Percentiles rank a stretch among this genome's conserved stretches.
These are phyloP conservation scores for Chrysoporthe puriensis DNA, from an alignment of 2,329 filamentous ascomycete genomes.

Conservation along the genomic window DNA sequence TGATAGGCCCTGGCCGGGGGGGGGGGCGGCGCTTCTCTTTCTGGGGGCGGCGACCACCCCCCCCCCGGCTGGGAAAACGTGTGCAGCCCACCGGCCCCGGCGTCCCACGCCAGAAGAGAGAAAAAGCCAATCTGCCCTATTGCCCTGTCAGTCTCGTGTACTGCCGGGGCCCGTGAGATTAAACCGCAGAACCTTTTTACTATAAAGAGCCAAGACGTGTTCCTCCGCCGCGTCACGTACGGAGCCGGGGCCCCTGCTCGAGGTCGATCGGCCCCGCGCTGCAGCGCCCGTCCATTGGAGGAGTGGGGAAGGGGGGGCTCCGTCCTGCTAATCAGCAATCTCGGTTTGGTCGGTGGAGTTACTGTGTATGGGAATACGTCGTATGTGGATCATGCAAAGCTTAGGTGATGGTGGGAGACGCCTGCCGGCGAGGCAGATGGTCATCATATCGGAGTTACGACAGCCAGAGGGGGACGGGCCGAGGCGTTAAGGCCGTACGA, in stretches of 20 bases:
- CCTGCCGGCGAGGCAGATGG: neutral
- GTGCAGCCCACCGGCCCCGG: neutral
- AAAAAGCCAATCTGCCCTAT: neutral
- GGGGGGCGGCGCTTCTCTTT: no score
- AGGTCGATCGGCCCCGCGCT: neutral
- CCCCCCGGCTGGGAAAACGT: no score
- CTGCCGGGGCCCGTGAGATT: neutral
- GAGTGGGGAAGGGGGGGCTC: neutral
- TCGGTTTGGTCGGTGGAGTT: conserved; percentile 1
- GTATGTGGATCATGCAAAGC: neutral
- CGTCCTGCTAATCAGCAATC: conserved; percentile 4
- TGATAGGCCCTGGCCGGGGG: no score
- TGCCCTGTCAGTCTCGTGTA: neutral
- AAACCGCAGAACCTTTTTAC: neutral
- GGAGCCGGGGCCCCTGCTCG: neutral
- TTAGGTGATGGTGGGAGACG: neutral
- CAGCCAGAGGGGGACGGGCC: neutral
- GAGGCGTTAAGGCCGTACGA: neutral
- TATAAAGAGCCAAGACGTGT: neutral
- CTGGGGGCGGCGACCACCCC: no score
- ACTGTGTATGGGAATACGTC: neutral
- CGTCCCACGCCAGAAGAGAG: no score
- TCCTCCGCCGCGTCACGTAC: neutral
- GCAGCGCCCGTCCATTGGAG: neutral
- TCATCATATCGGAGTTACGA: conserved; percentile 1